Evolutionary conservation across 78 protist species (phyloP).

Genomic region (Speleostelium caveatum): DNA sequence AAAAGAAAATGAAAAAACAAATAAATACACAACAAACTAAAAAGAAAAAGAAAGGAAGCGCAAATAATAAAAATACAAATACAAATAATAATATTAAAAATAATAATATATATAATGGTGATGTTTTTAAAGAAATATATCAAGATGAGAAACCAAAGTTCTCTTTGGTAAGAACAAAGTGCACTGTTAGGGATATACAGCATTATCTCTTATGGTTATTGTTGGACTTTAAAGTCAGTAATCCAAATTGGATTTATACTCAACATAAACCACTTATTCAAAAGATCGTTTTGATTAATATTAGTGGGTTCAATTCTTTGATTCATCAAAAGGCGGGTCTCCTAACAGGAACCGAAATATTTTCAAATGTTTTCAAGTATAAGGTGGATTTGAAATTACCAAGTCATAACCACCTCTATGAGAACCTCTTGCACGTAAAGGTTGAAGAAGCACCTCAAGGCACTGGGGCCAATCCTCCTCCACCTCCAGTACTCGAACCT

Average conservation of each 20-base stretch:
- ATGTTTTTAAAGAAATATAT: too few species aligned
- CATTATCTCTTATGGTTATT: constrained; percentile 41
- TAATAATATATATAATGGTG: too few species aligned
- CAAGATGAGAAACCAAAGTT: constrained; percentile 1
- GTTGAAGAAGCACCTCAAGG: not conserved
- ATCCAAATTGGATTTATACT: constrained; percentile 48
- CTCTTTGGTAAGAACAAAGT: not conserved
- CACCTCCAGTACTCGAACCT: constrained; percentile 26
- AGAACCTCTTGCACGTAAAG: constrained; percentile 16
- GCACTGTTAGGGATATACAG: constrained; percentile 43
- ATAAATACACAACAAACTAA: not conserved
- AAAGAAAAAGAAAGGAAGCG: not conserved
- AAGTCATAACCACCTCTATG: constrained; percentile 13
- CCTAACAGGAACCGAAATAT: constrained; percentile 16
- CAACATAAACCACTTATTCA: constrained; percentile 28
- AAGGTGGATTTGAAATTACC: constrained; percentile 1
- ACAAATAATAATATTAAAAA: too few species aligned
- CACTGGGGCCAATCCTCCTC: not conserved
- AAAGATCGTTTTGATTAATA: constrained; percentile 17
- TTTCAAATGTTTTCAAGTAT: not conserved
- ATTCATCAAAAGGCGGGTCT: constrained; percentile 6
- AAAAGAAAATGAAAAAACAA: not conserved
- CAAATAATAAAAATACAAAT: not conserved
- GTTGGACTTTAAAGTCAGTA: constrained; percentile 12
- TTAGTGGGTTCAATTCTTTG: not conserved